Percentiles rank a stretch among this genome's conserved stretches.
Conservation (phyloP, 2,329 filamentous ascomycete species). For the Coleophoma cylindrospora region DNA sequence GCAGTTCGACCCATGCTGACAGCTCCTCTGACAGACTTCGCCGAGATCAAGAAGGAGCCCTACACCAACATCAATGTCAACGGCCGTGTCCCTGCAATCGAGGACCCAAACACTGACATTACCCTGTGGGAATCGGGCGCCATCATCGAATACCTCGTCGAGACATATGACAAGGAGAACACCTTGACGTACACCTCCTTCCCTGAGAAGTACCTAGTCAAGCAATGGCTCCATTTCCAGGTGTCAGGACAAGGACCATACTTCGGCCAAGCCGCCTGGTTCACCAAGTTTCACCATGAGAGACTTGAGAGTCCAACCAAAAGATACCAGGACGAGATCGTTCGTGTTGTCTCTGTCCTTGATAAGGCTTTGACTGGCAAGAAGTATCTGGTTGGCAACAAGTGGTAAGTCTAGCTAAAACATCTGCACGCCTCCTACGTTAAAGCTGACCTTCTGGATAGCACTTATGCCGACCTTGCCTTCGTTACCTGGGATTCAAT, state of each 20-base stretch:
- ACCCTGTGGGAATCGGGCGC: constrained; percentile 38
- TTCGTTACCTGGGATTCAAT: constrained; percentile 26
- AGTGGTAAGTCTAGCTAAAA: constrained; percentile 4
- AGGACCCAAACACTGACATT: constrained; percentile 34
- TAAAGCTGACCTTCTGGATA: background rate
- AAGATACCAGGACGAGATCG: constrained; percentile 36
- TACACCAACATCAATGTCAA: constrained; percentile 26
- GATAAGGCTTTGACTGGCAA: constrained; percentile 29
- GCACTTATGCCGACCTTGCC: constrained; percentile 31
- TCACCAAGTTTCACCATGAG: constrained; percentile 27
- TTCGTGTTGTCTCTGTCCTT: constrained; percentile 35
- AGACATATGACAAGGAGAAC: constrained; percentile 31
- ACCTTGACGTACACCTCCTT: constrained; percentile 26
- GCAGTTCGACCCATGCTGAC: constrained; percentile 11
- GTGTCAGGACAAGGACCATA: constrained; percentile 30
- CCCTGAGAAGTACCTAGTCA: constrained; percentile 24
- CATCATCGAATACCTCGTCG: constrained; percentile 35
- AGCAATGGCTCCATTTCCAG: constrained; percentile 34
- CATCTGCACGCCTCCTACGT: background rate
- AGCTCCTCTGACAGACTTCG: constrained; percentile 17
- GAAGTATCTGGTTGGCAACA: constrained; percentile 31
- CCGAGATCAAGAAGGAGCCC: constrained; percentile 31
- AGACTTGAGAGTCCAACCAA: constrained; percentile 34
- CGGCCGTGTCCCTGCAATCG: constrained; percentile 18
- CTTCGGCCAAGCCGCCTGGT: constrained; percentile 30